Percentiles rank a stretch among this genome's conserved stretches.
These are phyloP conservation scores for Nitzschia inconspicua DNA, from an alignment of 108 stramenopile species.

Conservation along the genomic window DNA sequence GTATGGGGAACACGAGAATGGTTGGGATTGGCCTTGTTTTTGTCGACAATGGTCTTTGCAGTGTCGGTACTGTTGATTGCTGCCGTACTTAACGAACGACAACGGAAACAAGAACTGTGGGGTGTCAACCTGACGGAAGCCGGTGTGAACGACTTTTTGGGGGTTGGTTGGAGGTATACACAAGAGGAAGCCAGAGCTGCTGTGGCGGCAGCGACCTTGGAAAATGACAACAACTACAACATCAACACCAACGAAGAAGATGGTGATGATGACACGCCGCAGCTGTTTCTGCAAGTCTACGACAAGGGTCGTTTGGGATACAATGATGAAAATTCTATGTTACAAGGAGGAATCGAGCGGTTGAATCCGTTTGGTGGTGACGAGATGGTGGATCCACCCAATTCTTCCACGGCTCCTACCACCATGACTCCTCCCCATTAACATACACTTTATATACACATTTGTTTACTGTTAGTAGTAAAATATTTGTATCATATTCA, in stretches of 20 bases:
- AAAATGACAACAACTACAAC: not conserved
- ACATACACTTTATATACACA: not conserved
- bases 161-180: slow-evolving; percentile 19
- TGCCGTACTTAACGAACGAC: not conserved
- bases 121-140: slow-evolving; percentile 14
- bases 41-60: slow-evolving; percentile 1
- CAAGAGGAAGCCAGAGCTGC: not conserved
- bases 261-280: too few relatives aligned
- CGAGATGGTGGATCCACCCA: not conserved
- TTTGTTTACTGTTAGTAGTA: too few relatives aligned
- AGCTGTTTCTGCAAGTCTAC: slow-evolving; percentile 23
- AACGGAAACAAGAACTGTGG: slow-evolving; percentile 5
- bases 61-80: not conserved
- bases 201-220: not conserved
- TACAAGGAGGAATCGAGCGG: slow-evolving; percentile 13
- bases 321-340: slow-evolving; percentile 31
- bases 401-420: not conserved
- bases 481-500: too few relatives aligned
- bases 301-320: slow-evolving; percentile 29
- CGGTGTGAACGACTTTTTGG: slow-evolving; percentile 20
- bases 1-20: slow-evolving; percentile 19
- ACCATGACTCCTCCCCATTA: not conserved
- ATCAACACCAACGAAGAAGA: not conserved
- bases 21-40: slow-evolving; percentile 17
- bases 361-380: not conserved